phyloP scores from a whole-genome alignment of 306 rosid genomes.

The Gynostemma pentaphyllum region DNA sequence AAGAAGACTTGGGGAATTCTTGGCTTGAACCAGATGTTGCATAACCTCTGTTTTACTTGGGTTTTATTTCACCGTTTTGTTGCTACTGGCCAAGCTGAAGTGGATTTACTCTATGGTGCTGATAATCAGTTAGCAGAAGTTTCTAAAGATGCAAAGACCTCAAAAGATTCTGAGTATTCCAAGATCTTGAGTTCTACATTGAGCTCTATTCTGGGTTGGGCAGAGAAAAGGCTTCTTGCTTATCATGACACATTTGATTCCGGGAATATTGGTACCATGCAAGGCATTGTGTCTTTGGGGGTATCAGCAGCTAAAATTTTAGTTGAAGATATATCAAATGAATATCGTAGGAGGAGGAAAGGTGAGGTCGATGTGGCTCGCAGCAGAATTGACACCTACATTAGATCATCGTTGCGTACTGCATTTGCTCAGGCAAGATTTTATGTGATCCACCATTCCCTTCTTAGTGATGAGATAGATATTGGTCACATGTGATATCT shows the following conservation, averaged over 20 bases:
- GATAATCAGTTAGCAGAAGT: constrained; percentile 78
- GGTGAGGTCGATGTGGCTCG: constrained; percentile 83
- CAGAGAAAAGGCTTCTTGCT: constrained; percentile 96
- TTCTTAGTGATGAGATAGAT: not conserved
- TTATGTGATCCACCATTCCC: constrained; percentile 4
- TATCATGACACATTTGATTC: constrained; percentile 93
- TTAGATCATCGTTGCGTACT: constrained; percentile 88
- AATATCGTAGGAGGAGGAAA: constrained; percentile 84
- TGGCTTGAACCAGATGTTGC: constrained; percentile 72
- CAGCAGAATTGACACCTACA: constrained; percentile 84
- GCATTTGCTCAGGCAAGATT: constrained; percentile 96
- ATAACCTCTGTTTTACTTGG: constrained; percentile 94
- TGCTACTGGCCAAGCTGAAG: constrained; percentile 75
- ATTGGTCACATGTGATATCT: not conserved
- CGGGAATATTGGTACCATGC: constrained; percentile 68
- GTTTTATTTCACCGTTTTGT: constrained; percentile 90
- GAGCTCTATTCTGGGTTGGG: constrained; percentile 91
- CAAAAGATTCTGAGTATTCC: constrained; percentile 71
- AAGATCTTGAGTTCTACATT: constrained; percentile 77
- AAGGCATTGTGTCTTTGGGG: constrained; percentile 89
- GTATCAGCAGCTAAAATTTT: constrained; percentile 82
- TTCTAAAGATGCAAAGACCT: constrained; percentile 83
- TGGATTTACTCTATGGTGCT: constrained; percentile 63
- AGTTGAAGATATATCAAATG: constrained; percentile 90
- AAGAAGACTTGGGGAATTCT: constrained; percentile 98